Evolutionary conservation across 306 rosid genomes (phyloP), one percentile per base, ranked within the genome.

Genomic region (Prunus salicina): DNA sequence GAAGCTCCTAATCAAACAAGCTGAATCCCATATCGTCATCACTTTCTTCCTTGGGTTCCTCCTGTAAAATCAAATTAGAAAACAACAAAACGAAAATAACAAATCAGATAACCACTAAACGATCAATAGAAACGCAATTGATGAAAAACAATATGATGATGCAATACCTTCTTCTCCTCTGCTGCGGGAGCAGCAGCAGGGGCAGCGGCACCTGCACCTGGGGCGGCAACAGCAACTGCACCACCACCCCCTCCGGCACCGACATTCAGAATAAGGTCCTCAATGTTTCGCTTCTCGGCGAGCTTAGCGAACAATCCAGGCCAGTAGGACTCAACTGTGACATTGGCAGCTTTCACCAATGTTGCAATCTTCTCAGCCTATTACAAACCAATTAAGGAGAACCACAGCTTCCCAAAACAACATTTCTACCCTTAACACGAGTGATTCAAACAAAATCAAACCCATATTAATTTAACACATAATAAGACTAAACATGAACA

Each of bases 11-110:
- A 63, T 91, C 96, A 2, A 91, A 91, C 85, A 91, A 76, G 80
- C 89, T 62, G 76, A 91, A 86, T 49, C 96, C 96, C 93, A 91
- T 84, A 32, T 91, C 96, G 0, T 89, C 96, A 0, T 91, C 96
- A 69, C 96, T 91, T 71, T 89, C 96, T 79, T 91, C 93, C 81
- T 86, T 73, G 6, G 93, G 81, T 24, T 91, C 96, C 67, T 85
- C 92, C 93, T 91, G 85, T 9, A 66, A 76, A 72, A 74, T 69
- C 69, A 46, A 46, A n/a, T 53, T 3, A 14, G 19, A 34, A 77
- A 8, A 51, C 12, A 16, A n/a, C 52, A 28, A 68, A 9, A 19
- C 45, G 58, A 8, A 2, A n/a, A 55, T 55, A 19, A 27, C 38
- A 28, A 34, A 69, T 78, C 76, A 82, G 78, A 71, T 19, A 60